These are phyloP conservation scores for Fragaria vesca DNA, from an alignment of 306 rosid species.

Conservation along the genomic window DNA sequence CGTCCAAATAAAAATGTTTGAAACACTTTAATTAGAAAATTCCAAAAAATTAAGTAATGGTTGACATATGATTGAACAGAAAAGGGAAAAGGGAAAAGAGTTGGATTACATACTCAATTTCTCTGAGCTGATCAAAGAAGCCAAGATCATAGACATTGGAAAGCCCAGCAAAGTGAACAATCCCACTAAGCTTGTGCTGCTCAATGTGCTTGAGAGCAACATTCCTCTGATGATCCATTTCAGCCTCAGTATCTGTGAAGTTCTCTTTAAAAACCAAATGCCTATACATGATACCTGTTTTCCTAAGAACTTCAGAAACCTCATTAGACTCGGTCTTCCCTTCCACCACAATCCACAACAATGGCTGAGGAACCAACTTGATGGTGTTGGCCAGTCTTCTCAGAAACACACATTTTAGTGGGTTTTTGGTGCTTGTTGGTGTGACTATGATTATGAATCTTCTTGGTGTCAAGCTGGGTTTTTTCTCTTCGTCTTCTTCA, in stretches of 20 bases:
- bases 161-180: constrained; percentile 90
- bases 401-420: constrained; percentile 50
- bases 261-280: constrained; percentile 76
- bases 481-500: neutral
- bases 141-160: constrained; percentile 80
- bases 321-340: constrained; percentile 48
- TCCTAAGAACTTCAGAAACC: constrained; percentile 54
- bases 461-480: constrained; percentile 37
- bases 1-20: neutral
- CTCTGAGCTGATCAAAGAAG: constrained; percentile 82
- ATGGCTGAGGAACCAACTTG: constrained; percentile 63
- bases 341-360: constrained; percentile 88
- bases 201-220: constrained; percentile 85
- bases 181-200: constrained; percentile 77
- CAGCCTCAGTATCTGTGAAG: constrained; percentile 73
- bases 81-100: neutral
- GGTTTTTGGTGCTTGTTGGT: constrained; percentile 63
- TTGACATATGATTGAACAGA: neutral
- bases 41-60: neutral
- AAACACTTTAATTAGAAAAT: neutral
- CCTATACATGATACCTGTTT: constrained; percentile 84
- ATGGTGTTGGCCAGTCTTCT: constrained; percentile 75
- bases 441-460: constrained; percentile 68
- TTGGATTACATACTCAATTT: constrained; percentile 60
- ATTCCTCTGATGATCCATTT: constrained; percentile 81